These are phyloP conservation scores for Boletus tomentosulus DNA, from an alignment of 768 basidiomycete genomes.

Conservation along the genomic window DNA sequence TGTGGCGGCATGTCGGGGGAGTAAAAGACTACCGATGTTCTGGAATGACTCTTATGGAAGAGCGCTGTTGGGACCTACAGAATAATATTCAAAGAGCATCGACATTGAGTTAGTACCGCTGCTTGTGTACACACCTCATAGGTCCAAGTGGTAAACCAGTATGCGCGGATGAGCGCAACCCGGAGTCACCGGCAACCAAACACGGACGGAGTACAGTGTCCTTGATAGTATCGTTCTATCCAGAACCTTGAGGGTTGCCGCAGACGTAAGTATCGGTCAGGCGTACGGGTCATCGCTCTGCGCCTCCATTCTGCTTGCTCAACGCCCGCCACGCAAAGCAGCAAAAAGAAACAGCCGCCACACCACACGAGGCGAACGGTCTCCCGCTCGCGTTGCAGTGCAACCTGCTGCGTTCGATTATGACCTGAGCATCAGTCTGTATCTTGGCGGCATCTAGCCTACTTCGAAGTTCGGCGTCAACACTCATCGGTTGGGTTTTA, in stretches of 20 bases:
- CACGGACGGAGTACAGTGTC: too few species aligned
- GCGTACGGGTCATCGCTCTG: neutral
- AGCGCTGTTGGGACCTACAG: neutral
- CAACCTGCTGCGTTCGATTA: neutral
- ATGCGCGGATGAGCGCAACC: too few species aligned
- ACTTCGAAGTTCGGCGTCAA: neutral
- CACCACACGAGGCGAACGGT: neutral
- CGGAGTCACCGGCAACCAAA: too few species aligned
- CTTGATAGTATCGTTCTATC: too few species aligned
- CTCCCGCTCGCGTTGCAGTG: neutral
- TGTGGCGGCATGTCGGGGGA: constrained; percentile 17
- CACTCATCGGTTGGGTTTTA: neutral
- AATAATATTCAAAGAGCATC: neutral
- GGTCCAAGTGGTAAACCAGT: too few species aligned
- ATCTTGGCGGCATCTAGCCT: neutral
- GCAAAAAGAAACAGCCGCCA: neutral
- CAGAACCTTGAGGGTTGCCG: too few species aligned
- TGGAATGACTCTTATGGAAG: neutral
- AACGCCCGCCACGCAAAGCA: neutral
- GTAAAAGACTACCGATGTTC: neutral
- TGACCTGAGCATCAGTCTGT: neutral
- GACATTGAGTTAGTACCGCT: neutral
- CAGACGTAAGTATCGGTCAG: too few species aligned
- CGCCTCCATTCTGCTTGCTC: neutral
- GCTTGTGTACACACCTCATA: neutral